Evolutionary conservation across 176 grass and related monocot genomes (phyloP).

Genomic region (Phoenix roebelenii): DNA sequence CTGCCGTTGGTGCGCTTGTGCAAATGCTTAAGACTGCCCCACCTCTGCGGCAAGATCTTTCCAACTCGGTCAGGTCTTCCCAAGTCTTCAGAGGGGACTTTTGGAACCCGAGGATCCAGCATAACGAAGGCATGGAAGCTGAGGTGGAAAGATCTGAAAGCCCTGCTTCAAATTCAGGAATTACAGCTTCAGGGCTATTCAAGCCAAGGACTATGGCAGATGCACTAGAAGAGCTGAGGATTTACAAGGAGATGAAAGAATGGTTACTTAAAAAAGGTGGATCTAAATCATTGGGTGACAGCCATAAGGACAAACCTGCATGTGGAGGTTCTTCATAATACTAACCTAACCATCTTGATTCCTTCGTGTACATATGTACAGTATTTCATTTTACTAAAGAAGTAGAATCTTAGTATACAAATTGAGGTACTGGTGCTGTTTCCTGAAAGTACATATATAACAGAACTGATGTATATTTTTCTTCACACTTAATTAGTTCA

Average conservation of each 20-base stretch:
- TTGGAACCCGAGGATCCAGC: constrained; percentile 15
- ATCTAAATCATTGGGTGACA: background rate
- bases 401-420: no score
- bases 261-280: constrained; percentile 27
- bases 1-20: constrained; percentile 53
- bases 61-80: constrained; percentile 15
- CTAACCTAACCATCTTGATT: constrained; percentile 16
- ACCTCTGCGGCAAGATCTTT: constrained; percentile 32
- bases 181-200: constrained; percentile 5
- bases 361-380: constrained; percentile 48
- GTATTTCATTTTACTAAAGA: no score
- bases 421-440: no score
- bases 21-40: constrained; percentile 55
- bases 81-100: constrained; percentile 12
- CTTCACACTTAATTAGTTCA: no score
- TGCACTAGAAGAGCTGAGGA: constrained; percentile 63
- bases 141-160: constrained; percentile 23
- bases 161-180: constrained; percentile 16
- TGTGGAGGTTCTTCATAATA: constrained; percentile 21
- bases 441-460: no score
- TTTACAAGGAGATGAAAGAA: constrained; percentile 47
- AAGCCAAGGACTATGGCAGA: constrained; percentile 36
- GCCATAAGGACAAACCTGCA: constrained; percentile 14
- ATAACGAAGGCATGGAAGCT: background rate
- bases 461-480: no score